These are phyloP conservation scores for Aureobasidium sp. DNA, from an alignment of 2,329 filamentous ascomycete species.

Conservation along the genomic window DNA sequence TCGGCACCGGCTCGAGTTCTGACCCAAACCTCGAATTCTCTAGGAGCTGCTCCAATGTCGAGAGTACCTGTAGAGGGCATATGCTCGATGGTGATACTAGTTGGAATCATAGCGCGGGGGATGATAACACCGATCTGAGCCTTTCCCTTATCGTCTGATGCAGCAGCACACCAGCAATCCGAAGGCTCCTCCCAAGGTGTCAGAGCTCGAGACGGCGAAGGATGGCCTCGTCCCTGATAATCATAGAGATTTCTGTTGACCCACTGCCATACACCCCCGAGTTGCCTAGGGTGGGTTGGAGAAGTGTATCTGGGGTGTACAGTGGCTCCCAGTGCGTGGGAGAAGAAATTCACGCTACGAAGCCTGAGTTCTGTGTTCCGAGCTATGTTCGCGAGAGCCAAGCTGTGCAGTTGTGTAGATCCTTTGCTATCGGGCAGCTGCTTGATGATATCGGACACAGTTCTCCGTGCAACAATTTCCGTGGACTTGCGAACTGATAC, in stretches of 20 bases:
- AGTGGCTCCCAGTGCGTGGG: conserved; percentile 53
- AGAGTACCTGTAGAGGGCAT: conserved; percentile 31
- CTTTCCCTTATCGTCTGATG: conserved; percentile 42
- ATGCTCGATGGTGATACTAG: conserved; percentile 38
- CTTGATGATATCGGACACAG: conserved; percentile 8
- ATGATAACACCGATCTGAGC: conserved; percentile 55
- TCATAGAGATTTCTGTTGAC: background rate
- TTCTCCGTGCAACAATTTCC: background rate
- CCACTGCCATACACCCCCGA: conserved; percentile 2
- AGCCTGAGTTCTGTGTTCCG: conserved; percentile 22
- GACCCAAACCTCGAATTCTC: conserved; percentile 38
- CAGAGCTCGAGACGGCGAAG: conserved; percentile 43
- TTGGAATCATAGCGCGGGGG: conserved; percentile 28
- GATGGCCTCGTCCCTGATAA: conserved; percentile 4
- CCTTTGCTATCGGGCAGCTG: conserved; percentile 12
- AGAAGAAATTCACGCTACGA: conserved; percentile 62
- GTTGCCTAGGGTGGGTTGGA: conserved; percentile 32
- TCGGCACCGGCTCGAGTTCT: conserved; percentile 16
- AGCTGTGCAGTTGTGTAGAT: conserved; percentile 16
- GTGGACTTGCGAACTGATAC: conserved; percentile 8
- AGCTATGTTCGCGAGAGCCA: conserved; percentile 24
- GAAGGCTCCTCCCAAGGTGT: conserved; percentile 66
- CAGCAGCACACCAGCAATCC: conserved; percentile 75
- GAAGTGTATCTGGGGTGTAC: conserved; percentile 56
- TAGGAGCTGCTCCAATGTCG: conserved; percentile 33